Conservation (phyloP, 139 green algal genomes). For the Tetraselmis striata region DNA sequence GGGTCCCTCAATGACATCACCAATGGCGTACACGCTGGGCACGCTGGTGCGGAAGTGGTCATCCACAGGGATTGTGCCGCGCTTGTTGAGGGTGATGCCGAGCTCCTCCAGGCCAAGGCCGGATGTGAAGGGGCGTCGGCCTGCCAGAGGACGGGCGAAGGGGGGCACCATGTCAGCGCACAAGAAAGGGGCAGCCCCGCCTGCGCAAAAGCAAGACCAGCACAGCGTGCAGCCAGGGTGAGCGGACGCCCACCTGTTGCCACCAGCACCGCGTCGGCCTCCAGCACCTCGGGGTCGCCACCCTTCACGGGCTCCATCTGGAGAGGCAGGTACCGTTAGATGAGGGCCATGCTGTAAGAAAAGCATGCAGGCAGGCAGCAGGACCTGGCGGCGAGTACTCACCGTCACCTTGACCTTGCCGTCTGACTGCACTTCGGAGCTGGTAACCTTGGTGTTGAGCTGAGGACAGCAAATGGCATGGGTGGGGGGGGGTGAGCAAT, state of each 20-base stretch:
- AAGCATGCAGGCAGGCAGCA: no score
- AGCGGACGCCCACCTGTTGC: slow-evolving; percentile 50
- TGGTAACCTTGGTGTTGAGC: slow-evolving; percentile 65
- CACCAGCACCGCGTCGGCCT: slow-evolving; percentile 91
- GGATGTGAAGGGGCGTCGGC: slow-evolving; percentile 58
- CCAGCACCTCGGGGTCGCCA: slow-evolving; percentile 57
- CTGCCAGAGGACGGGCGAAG: slow-evolving; percentile 30
- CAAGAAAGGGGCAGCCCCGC: not conserved
- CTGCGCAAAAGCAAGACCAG: not conserved
- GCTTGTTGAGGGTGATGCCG: slow-evolving; percentile 71
- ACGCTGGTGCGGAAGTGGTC: slow-evolving; percentile 66
- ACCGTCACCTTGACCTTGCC: slow-evolving; percentile 52
- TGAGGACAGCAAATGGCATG: not conserved
- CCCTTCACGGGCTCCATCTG: slow-evolving; percentile 59
- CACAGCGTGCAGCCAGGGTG: not conserved
- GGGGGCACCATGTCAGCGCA: no score
- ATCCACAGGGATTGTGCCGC: slow-evolving; percentile 61
- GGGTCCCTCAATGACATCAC: slow-evolving; percentile 80
- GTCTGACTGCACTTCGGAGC: slow-evolving; percentile 44
- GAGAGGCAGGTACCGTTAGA: not conserved
- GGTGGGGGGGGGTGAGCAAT: not conserved
- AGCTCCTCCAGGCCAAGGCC: slow-evolving; percentile 82
- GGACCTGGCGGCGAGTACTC: not conserved
- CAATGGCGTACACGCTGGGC: slow-evolving; percentile 81
- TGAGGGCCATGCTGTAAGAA: not conserved